phyloP scores from a whole-genome alignment of 106 monocot genomes.

The Dendrobium nobile region DNA sequence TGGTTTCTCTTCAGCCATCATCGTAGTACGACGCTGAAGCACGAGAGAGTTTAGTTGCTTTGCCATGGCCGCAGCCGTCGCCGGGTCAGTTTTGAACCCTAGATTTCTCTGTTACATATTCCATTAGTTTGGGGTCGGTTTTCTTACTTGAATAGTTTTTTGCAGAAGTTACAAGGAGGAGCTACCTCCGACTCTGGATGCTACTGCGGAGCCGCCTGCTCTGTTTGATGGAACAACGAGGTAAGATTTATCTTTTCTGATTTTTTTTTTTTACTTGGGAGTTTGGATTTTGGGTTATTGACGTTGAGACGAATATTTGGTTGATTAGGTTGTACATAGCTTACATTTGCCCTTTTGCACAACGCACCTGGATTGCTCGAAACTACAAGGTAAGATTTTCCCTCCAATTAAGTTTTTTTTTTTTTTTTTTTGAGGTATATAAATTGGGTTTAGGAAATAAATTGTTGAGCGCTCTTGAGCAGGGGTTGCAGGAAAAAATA shows the following conservation, averaged over 20 bases:
- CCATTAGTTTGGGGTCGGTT: neutral
- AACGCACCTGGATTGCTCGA: slow-evolving; percentile 66
- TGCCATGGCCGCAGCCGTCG: neutral
- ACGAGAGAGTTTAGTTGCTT: neutral
- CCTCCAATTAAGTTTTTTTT: too few species aligned
- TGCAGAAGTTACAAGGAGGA: slow-evolving; percentile 22
- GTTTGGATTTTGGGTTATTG: neutral
- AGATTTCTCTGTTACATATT: neutral
- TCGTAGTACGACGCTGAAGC: neutral
- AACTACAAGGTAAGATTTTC: slow-evolving; percentile 41
- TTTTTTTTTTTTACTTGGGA: too few species aligned
- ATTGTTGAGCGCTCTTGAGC: slow-evolving; percentile 9
- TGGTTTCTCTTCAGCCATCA: neutral
- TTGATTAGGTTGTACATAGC: slow-evolving; percentile 41
- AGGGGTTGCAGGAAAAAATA: slow-evolving; percentile 81
- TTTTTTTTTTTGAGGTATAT: neutral
- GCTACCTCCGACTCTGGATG: slow-evolving; percentile 46
- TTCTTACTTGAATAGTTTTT: neutral
- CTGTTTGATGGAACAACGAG: slow-evolving; percentile 86
- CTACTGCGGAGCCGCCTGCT: slow-evolving; percentile 40
- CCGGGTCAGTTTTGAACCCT: neutral
- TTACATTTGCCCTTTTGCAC: slow-evolving; percentile 52
- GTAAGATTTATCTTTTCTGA: slow-evolving; percentile 12
- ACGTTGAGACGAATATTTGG: neutral
- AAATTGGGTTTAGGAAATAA: neutral